phyloP scores from a whole-genome alignment of 169 alveolate genomes.

The Eimeria sp. region DNA sequence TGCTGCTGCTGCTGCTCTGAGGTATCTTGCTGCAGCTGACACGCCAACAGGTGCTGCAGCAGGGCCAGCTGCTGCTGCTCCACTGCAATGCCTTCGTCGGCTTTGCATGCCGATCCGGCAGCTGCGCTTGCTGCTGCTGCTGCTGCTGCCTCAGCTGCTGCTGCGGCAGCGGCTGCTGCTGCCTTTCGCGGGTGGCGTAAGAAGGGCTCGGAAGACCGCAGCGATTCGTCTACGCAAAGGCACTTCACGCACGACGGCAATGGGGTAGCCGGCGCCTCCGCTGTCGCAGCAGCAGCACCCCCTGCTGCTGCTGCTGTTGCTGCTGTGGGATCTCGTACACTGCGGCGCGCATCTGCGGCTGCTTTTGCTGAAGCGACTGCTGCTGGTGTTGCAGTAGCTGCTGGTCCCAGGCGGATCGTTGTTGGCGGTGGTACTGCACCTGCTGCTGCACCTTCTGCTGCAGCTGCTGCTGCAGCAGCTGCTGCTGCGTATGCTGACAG shows the following conservation, averaged over 20 bases:
- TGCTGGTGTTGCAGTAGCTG: neutral
- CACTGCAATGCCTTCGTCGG: neutral
- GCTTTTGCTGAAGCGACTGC: neutral
- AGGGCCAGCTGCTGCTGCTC: neutral
- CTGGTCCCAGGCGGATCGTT: neutral
- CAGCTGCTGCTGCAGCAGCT: slow-evolving; percentile 14
- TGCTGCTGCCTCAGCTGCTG: slow-evolving; percentile 22
- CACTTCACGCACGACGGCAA: slow-evolving; percentile 38
- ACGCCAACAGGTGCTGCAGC: slow-evolving; percentile 6
- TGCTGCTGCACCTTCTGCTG: neutral
- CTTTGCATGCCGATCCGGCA: neutral
- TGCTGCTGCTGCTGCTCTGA: slow-evolving; percentile 32
- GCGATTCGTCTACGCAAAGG: slow-evolving; percentile 44
- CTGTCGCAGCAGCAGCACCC: neutral
- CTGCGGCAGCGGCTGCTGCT: slow-evolving; percentile 49
- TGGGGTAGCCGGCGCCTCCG: neutral
- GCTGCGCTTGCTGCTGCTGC: slow-evolving; percentile 14
- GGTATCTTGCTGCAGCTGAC: neutral
- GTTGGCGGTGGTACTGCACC: neutral
- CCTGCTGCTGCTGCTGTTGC: slow-evolving; percentile 22
- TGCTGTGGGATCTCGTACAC: neutral
- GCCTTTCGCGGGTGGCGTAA: slow-evolving; percentile 13
- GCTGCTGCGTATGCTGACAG: neutral
- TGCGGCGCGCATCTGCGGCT: neutral
- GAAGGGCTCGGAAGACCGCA: slow-evolving; percentile 28